A percentile compares a stretch with the other conserved stretches of the same genome.
Evolutionary conservation across 192 early-diverging fungal species (phyloP).

Genomic region (Coemansia nantahalensis): DNA sequence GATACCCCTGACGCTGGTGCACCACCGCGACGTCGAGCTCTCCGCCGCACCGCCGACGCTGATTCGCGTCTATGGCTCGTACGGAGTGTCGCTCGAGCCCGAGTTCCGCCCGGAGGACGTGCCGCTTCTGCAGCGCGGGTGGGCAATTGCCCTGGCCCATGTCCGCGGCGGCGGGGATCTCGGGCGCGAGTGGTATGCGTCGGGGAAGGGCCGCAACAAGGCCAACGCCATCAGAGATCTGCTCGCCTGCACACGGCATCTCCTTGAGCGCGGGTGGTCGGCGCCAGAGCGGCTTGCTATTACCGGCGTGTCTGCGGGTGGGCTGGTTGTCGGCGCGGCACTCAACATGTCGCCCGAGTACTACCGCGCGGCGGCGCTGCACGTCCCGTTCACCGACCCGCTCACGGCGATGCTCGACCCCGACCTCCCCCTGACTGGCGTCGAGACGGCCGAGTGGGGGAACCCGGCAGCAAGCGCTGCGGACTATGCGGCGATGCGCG

Average conservation of each 20-base stretch:
- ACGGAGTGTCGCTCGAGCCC: constrained; percentile 71
- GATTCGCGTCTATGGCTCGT: constrained; percentile 78
- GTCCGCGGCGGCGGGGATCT: constrained; percentile 77
- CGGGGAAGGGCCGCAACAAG: constrained; percentile 70
- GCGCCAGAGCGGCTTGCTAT: constrained; percentile 57
- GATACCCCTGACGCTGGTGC: constrained; percentile 68
- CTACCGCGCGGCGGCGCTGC: constrained; percentile 70
- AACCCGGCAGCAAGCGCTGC: constrained; percentile 55
- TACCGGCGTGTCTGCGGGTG: constrained; percentile 76
- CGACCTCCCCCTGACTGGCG: constrained; percentile 64
- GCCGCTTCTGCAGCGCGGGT: constrained; percentile 74
- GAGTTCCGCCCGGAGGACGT: constrained; percentile 76
- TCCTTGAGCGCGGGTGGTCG: constrained; percentile 61
- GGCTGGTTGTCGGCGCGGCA: constrained; percentile 68
- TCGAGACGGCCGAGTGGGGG: constrained; percentile 79
- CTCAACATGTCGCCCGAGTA: constrained; percentile 65
- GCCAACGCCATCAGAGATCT: constrained; percentile 72
- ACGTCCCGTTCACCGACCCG: constrained; percentile 85
- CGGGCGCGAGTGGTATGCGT: constrained; percentile 74
- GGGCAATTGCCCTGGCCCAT: constrained; percentile 80
- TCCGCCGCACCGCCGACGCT: constrained; percentile 46
- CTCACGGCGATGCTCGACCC: constrained; percentile 82
- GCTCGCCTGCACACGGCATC: constrained; percentile 61
- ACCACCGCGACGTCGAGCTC: constrained; percentile 38
- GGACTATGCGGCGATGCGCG: constrained; percentile 57